A percentile compares a stretch with the other conserved stretches of the same genome.
Conservation (phyloP, 148 eudicot species). For the Chenopodium album region DNA sequence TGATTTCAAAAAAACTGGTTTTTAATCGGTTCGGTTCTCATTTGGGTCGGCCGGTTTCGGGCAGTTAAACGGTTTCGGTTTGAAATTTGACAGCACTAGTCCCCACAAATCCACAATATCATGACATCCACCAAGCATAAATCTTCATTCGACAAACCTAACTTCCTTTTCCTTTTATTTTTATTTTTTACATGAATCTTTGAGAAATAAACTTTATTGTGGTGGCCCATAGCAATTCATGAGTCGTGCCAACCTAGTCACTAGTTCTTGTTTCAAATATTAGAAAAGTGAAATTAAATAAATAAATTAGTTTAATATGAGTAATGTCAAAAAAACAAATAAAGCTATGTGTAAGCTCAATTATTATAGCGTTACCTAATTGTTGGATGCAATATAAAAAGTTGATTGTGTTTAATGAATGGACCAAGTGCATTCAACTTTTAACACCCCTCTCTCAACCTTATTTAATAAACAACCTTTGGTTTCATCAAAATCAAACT, state of each 20-base stretch:
- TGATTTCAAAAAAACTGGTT: too few relatives aligned
- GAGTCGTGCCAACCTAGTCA: slow-evolving; percentile 3
- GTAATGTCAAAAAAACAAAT: not conserved
- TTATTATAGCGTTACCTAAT: slow-evolving; percentile 4
- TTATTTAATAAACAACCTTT: too few relatives aligned
- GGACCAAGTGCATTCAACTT: slow-evolving; percentile 8
- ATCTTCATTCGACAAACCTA: slow-evolving; percentile 16
- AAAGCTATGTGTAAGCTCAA: slow-evolving; percentile 12
- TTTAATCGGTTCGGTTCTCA: too few relatives aligned
- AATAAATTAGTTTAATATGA: not conserved
- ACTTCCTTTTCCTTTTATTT: not conserved
- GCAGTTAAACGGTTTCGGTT: too few relatives aligned
- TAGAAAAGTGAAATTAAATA: too few relatives aligned
- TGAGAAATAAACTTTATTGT: not conserved
- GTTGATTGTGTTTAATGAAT: not conserved
- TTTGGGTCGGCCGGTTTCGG: too few relatives aligned
- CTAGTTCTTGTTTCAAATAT: slow-evolving; percentile 8
- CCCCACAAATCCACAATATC: slow-evolving; percentile 2
- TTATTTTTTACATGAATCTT: not conserved
- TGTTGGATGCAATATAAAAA: not conserved
- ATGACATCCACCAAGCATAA: slow-evolving; percentile 16
- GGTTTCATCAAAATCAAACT: not conserved
- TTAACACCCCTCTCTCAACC: not conserved
- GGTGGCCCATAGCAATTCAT: not conserved
- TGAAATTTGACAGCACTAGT: too few relatives aligned